Conservation (phyloP, 495 filamentous ascomycete species). For the Penicillium paxilli region DNA sequence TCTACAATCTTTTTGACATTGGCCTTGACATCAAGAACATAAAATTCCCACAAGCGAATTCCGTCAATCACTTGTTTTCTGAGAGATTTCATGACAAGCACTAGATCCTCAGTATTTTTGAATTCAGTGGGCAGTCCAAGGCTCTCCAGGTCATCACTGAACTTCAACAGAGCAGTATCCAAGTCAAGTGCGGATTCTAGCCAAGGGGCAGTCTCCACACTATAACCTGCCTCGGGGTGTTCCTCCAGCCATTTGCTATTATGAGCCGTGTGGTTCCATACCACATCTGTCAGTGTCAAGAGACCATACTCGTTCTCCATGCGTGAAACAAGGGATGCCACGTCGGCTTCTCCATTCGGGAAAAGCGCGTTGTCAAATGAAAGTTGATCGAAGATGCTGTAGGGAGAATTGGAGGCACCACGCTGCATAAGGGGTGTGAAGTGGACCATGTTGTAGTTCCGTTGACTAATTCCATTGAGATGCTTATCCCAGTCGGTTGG, state of each 20-base stretch:
- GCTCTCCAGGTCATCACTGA: conserved; percentile 64
- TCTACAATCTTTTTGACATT: conserved; percentile 66
- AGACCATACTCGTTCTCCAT: conserved; percentile 86
- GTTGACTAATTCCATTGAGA: conserved; percentile 77
- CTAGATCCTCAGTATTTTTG: conserved; percentile 68
- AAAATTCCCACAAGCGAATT: conserved; percentile 90
- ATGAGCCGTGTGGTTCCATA: conserved; percentile 97
- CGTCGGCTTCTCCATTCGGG: conserved; percentile 82
- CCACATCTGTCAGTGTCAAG: conserved; percentile 90
- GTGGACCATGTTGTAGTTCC: conserved; percentile 98
- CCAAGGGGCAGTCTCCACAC: conserved; percentile 89
- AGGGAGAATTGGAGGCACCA: conserved; percentile 91
- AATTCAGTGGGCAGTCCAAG: conserved; percentile 75
- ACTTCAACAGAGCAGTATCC: conserved; percentile 80
- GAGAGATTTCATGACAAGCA: conserved; percentile 79
- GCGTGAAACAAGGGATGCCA: conserved; percentile 70
- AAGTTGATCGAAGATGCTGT: conserved; percentile 92
- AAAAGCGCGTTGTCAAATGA: conserved; percentile 81
- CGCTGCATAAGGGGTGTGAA: conserved; percentile 92
- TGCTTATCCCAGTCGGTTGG: conserved; percentile 88
- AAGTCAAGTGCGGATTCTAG: conserved; percentile 84
- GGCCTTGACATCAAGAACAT: conserved; percentile 76
- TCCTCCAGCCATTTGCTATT: conserved; percentile 93
- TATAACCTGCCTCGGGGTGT: conserved; percentile 96
- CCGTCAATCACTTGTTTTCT: conserved; percentile 75